Percentiles rank a stretch among this genome's conserved stretches.
phyloP scores from a whole-genome alignment of 1,284 basidiomycete species.

The Pholiota adiposa region DNA sequence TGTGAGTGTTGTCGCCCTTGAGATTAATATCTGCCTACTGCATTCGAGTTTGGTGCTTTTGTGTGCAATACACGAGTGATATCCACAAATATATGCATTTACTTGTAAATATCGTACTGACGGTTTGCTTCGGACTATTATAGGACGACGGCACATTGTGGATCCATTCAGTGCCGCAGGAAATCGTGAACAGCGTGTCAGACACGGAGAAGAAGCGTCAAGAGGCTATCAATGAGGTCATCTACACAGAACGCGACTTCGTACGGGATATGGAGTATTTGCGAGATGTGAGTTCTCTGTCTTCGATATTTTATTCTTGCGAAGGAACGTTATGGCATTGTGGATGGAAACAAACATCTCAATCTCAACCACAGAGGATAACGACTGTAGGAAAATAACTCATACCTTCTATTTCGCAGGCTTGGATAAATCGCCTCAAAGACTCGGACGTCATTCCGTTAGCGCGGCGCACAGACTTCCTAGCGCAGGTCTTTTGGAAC shows the following conservation, averaged over 20 bases:
- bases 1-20: slow-evolving; percentile 39
- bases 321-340: not conserved
- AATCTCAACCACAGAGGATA: not conserved
- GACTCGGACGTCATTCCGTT: slow-evolving; percentile 80
- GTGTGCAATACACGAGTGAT: too few relatives aligned
- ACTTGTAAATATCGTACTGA: not conserved
- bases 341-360: not conserved
- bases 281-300: slow-evolving; percentile 78
- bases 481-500: slow-evolving; percentile 98
- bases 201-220: slow-evolving; percentile 96
- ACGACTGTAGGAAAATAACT: too few relatives aligned
- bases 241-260: slow-evolving; percentile 98
- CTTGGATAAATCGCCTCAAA: slow-evolving; percentile 90
- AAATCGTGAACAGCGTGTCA: slow-evolving; percentile 90
- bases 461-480: slow-evolving; percentile 82
- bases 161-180: slow-evolving; percentile 96
- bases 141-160: slow-evolving; percentile 93
- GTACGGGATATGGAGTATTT: slow-evolving; percentile 98
- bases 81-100: not conserved
- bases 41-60: not conserved
- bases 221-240: slow-evolving; percentile 99
- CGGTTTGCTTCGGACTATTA: not conserved
- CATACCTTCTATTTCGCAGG: too few relatives aligned
- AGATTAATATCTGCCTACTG: not conserved
- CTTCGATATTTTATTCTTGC: not conserved